Percentiles rank a stretch among this genome's conserved stretches.
These are phyloP conservation scores for Proliferodiscus dingleyae DNA, from an alignment of 2,329 filamentous ascomycete genomes.

Conservation along the genomic window DNA sequence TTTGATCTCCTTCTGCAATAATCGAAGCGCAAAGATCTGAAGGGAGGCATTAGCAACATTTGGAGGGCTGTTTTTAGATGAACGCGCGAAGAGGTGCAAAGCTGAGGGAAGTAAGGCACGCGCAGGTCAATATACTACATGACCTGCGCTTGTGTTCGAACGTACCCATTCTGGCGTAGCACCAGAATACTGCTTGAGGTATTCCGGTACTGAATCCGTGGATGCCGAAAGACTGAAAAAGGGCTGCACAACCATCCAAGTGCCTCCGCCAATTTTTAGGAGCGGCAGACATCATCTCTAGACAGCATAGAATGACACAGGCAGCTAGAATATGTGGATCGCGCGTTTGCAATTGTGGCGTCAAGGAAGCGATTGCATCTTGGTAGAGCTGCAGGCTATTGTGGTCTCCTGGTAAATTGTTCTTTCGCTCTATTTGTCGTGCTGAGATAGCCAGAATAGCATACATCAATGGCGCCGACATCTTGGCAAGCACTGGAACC, in stretches of 20 bases:
- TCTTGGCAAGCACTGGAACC: slow-evolving; percentile 44
- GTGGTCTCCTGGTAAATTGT: slow-evolving; percentile 37
- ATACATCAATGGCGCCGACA: slow-evolving; percentile 41
- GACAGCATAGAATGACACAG: slow-evolving; percentile 42
- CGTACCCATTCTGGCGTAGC: slow-evolving; percentile 47
- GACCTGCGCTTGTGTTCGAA: too few species aligned
- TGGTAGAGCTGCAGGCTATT: slow-evolving; percentile 51
- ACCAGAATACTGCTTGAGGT: slow-evolving; percentile 52
- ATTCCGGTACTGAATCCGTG: slow-evolving; percentile 44
- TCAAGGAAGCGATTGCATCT: slow-evolving; percentile 42
- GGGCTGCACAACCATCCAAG: slow-evolving; percentile 50
- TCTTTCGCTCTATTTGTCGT: slow-evolving; percentile 44
- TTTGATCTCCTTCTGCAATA: slow-evolving; percentile 45
- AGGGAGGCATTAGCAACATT: background rate
- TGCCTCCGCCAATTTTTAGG: slow-evolving; percentile 50
- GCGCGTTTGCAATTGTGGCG: slow-evolving; percentile 38
- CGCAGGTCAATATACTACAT: too few species aligned
- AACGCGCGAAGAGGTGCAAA: too few species aligned
- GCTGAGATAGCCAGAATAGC: slow-evolving; percentile 50
- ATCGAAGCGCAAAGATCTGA: slow-evolving; percentile 49
- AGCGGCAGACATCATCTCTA: slow-evolving; percentile 45
- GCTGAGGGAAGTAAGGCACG: too few species aligned
- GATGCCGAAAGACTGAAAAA: slow-evolving; percentile 47
- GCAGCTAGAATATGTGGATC: slow-evolving; percentile 43
- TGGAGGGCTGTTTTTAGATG: too few species aligned